A percentile compares a stretch with the other conserved stretches of the same genome.
Conservation (phyloP, 768 basidiomycete species). For the Pleurotus eryngii region DNA sequence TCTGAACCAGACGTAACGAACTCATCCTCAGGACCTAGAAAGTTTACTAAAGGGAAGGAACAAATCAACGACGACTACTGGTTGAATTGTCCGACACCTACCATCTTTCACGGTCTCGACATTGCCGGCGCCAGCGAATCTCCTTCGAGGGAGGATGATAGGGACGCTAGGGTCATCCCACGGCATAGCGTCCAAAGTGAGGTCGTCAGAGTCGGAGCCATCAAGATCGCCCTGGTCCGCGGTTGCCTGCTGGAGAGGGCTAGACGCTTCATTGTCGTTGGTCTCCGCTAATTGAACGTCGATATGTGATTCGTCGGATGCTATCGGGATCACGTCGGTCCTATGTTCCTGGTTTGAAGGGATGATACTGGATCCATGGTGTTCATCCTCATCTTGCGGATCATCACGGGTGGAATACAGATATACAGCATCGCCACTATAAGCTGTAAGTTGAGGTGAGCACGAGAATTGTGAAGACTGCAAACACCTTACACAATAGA, state of each 20-base stretch:
- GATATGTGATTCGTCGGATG: conserved; percentile 2
- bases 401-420: conserved; percentile 72
- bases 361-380: conserved; percentile 18
- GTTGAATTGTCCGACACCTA: conserved; percentile 26
- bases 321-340: conserved; percentile 6
- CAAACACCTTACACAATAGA: conserved; percentile 50
- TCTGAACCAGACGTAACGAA: conserved; percentile 83
- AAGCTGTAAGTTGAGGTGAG: conserved; percentile 42
- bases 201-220: conserved; percentile 30
- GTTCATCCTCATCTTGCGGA: conserved; percentile 27
- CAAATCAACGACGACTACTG: too few species aligned
- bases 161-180: conserved; percentile 36
- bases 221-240: conserved; percentile 26
- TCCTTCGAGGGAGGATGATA: conserved; percentile 57
- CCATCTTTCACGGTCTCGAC: conserved; percentile 87
- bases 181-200: conserved; percentile 23
- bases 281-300: conserved; percentile 22
- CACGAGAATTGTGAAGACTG: conserved; percentile 3
- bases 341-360: conserved; percentile 23
- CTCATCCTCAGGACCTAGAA: conserved; percentile 75
- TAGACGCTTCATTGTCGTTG: not conserved
- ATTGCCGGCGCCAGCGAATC: conserved; percentile 72
- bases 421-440: conserved; percentile 69
- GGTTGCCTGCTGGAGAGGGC: not conserved
- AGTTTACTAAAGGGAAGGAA: conserved; percentile 57